Evolutionary conservation across 345 rosid species (phyloP), one percentile per base, ranked within the genome.

Genomic region (Isatis tinctoria): DNA sequence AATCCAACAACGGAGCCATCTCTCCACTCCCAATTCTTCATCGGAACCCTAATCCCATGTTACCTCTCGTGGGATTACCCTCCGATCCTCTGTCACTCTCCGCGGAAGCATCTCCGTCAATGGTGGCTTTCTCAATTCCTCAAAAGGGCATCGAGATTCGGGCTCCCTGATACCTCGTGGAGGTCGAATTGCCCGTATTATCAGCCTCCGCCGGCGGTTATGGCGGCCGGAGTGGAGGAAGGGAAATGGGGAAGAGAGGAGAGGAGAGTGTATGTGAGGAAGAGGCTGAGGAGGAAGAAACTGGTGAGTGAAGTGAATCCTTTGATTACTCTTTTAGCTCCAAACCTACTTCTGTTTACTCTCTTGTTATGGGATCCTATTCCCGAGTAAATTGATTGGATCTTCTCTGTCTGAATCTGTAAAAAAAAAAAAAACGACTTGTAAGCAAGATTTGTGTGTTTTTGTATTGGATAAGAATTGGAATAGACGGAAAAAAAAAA

Each of bases 51-150:
- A 64, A 59, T 79, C 52, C 82, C 79, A 28, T 58, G 30, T 26
- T 89, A 85, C 83, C 67, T 85, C 58, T 79, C 81, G 37, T 88
- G 90, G 92, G 92, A 92, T 57, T 92, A 87, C 82, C 94, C 96
- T 16, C 92, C 97, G 9, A 10, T 85, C 48, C 81, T 86, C 58
- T 82, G 89, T 80, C 40, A 60, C 39, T 65, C 22, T 13, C 16
- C 69, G 78, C 40, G 33, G 30, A 11, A 20, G 17, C 70, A 72
- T 70, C 82, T 82, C 35, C 81, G 73, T 72, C 82, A 67, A 18
- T 88, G 93, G 90, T 84, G 79, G 20, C 13, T 85, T 74, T 82
- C 85, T 53, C 85, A 84, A 26, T 85, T 85, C 82, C 75, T 83
- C 69, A 80, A 73, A 82, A 80, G 89, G 82, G 83, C 71, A 26